Conservation (phyloP, 768 basidiomycete species). For the Mycena metata region DNA sequence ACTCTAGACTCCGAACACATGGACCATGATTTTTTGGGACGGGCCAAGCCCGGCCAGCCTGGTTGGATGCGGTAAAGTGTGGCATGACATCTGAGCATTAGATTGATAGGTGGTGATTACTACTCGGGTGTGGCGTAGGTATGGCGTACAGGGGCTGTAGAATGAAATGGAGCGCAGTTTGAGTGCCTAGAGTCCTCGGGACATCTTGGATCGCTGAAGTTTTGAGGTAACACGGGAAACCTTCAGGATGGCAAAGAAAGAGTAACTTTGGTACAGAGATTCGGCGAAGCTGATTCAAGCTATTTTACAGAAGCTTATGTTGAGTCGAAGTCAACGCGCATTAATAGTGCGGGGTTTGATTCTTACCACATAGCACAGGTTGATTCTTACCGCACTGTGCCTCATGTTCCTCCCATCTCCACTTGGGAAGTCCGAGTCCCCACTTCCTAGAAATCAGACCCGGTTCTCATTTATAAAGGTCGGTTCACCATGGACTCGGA, state of each 20-base stretch:
- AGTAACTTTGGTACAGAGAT: slow-evolving; percentile 3
- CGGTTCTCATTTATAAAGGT: too few relatives aligned
- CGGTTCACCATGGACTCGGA: too few relatives aligned
- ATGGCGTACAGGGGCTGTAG: slow-evolving; percentile 22
- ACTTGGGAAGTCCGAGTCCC: too few relatives aligned
- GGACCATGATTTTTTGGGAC: too few relatives aligned
- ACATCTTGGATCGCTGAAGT: slow-evolving; percentile 11
- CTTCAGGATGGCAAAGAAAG: slow-evolving; percentile 21
- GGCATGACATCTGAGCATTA: slow-evolving; percentile 16
- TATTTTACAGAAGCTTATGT: too few relatives aligned
- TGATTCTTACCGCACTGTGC: too few relatives aligned
- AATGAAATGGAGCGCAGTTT: slow-evolving; percentile 26
- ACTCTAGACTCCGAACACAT: too few relatives aligned
- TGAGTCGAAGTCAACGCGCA: too few relatives aligned
- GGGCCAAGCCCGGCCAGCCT: neutral
- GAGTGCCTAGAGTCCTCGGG: slow-evolving; percentile 12
- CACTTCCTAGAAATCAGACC: too few relatives aligned
- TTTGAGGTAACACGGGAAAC: slow-evolving; percentile 6
- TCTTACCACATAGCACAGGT: too few relatives aligned
- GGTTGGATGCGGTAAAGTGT: slow-evolving; percentile 12
- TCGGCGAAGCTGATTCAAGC: slow-evolving; percentile 2
- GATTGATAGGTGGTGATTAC: slow-evolving; percentile 14
- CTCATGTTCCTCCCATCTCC: too few relatives aligned
- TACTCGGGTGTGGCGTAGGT: slow-evolving; percentile 16
- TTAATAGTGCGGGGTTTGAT: too few relatives aligned